These are phyloP conservation scores for Ceratocystis diversiconidia DNA, from an alignment of 2,329 filamentous ascomycete species.

Conservation along the genomic window DNA sequence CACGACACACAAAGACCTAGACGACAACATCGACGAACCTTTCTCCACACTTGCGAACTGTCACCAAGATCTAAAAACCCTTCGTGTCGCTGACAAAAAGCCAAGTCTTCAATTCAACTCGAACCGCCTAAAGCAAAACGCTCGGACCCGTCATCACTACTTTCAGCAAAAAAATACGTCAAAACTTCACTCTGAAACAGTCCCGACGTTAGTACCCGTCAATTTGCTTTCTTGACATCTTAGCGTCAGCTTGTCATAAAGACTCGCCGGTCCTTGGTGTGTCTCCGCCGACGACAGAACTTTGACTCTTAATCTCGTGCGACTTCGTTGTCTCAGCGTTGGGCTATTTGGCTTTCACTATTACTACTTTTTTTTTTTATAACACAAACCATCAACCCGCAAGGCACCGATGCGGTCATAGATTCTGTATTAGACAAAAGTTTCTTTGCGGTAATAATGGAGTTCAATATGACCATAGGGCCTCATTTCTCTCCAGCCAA, in stretches of 20 bases:
- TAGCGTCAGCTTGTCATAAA: constrained; percentile 2
- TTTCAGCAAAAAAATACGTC: neutral
- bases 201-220: neutral
- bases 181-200: neutral
- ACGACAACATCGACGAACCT: neutral
- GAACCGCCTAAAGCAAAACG: neutral
- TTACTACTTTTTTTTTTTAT: neutral
- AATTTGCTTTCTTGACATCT: constrained; percentile 3
- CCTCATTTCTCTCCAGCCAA: neutral
- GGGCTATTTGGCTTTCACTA: neutral
- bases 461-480: constrained; percentile 3
- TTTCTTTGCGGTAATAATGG: constrained; percentile 1
- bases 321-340: neutral
- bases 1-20: neutral
- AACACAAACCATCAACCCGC: neutral
- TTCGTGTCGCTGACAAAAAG: neutral
- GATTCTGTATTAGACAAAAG: neutral
- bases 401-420: neutral
- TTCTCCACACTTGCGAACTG: neutral
- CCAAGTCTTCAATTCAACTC: neutral
- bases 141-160: neutral
- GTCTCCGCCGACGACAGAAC: neutral
- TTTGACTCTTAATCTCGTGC: neutral
- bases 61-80: neutral
- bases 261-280: neutral